Percentiles rank a stretch among this genome's conserved stretches.
phyloP scores from a whole-genome alignment of 106 monocot species.

The Platanthera zijinensis region DNA sequence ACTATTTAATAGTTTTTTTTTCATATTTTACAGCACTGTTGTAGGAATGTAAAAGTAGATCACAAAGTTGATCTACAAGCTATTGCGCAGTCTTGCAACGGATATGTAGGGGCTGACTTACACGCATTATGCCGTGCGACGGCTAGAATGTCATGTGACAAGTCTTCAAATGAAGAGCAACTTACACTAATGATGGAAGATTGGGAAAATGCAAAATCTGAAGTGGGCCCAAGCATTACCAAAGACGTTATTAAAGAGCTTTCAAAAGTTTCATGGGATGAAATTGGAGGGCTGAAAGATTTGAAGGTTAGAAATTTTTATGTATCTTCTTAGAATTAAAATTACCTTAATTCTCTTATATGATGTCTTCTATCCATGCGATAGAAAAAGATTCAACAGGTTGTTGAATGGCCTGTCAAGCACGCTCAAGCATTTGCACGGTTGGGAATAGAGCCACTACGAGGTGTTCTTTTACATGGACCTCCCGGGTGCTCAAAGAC shows the following conservation, averaged over 20 bases:
- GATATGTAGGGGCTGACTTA: constrained; percentile 93
- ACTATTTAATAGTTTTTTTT: neutral
- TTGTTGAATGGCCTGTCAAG: constrained; percentile 93
- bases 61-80: constrained; percentile 60
- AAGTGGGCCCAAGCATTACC: constrained; percentile 70
- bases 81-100: constrained; percentile 77
- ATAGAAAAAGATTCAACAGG: constrained; percentile 82
- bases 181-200: constrained; percentile 50
- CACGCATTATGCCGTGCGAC: constrained; percentile 76
- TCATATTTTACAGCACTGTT: constrained; percentile 48
- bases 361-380: constrained; percentile 11
- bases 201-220: constrained; percentile 67
- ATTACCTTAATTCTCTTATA: neutral
- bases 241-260: constrained; percentile 78
- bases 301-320: constrained; percentile 48
- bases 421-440: constrained; percentile 69
- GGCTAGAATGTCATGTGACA: constrained; percentile 46
- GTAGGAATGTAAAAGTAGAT: constrained; percentile 52
- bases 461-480: constrained; percentile 90
- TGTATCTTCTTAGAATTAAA: neutral
- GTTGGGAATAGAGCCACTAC: constrained; percentile 63
- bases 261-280: constrained; percentile 79
- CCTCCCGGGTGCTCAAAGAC: constrained; percentile 98
- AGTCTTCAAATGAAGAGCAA: constrained; percentile 17
- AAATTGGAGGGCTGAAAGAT: constrained; percentile 88